Base-by-base conservation (phyloP, 345 rosid genomes). In the Arabis hirsuta region DNA sequence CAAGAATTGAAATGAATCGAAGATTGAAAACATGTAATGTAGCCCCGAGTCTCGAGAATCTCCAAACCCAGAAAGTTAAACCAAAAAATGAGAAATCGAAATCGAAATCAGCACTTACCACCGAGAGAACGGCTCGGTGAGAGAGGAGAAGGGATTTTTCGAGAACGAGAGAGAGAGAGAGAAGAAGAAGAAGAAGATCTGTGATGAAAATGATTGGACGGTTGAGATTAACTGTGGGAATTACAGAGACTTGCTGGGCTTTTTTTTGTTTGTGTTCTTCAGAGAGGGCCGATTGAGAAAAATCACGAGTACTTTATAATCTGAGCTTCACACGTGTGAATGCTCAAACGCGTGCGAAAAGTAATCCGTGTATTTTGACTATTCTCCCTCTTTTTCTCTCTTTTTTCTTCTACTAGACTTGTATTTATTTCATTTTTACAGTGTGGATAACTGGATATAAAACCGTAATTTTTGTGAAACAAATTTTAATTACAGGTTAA, bases 101-200 rank as follows among this genome's bases (percentile, higher is more conserved):
- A 58, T 56, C 20, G 34, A 29, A 60, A 9, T 13, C 8, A 20
- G 71, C 9, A 57, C 72, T 71, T 65, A 71, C 76, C 76, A 55
- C 54, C 61, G 80, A 70, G 72, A 71, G 66, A 76, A 76, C 11
- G 53, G 43, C 51, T 20, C 53, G 62, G 76, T 24, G 80, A 70
- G 22, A 47, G 51, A 60, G 56, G 50, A 55, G 50, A 55, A 69
- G 71, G 70, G 74, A 29, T 29, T 62, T 34, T 34, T 34, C 38
- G 48, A 47, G 65, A 51, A 66, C 52, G 64, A 27, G 62, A 43
- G 64, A 52, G 34, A 52, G 34, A 50, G 58, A 50, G 16, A 22
- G 24, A 22, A 22, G 24, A 22, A 22, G 46, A 47, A 12, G 67
- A 70, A 7, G 59, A 74, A 53, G 78, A 74, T 53, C 74, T 53